Conservation (phyloP, 139 green algal species). For the Volvox reticuliferus region DNA sequence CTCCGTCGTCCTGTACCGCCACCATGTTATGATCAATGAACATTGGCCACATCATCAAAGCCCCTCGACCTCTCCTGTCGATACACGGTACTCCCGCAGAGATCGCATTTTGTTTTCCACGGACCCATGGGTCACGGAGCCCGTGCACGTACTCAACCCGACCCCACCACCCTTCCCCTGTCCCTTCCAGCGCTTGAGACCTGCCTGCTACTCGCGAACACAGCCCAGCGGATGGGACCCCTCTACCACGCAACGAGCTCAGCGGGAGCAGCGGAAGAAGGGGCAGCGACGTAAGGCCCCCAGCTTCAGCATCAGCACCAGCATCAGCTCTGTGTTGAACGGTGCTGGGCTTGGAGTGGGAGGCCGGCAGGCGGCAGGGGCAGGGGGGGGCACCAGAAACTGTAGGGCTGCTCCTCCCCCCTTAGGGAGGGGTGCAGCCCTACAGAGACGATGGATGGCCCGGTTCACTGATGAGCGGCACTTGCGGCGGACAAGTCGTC, state of each 20-base stretch:
- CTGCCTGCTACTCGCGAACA: conserved; percentile 1
- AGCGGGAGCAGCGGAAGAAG: background rate
- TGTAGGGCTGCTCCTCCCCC: too few relatives aligned
- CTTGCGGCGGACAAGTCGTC: too few relatives aligned
- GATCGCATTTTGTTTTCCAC: background rate
- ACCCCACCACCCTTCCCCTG: background rate
- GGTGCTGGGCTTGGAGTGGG: too few relatives aligned
- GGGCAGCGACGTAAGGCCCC: background rate
- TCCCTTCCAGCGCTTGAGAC: conserved; percentile 5
- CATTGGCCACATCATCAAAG: background rate
- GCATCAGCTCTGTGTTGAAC: too few relatives aligned
- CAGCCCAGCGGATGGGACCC: background rate
- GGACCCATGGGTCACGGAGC: background rate
- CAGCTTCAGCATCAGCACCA: too few relatives aligned
- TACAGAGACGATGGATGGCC: too few relatives aligned
- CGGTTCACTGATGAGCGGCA: too few relatives aligned
- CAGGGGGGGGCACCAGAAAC: too few relatives aligned
- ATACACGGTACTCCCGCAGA: too few relatives aligned
- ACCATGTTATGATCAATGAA: background rate
- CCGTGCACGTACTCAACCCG: background rate
- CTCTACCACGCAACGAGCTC: background rate
- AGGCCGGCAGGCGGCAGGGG: too few relatives aligned
- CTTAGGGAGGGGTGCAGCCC: too few relatives aligned
- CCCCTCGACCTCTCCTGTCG: background rate
- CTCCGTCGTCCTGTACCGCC: background rate